phyloP scores from a whole-genome alignment of 2,329 filamentous ascomycete genomes.

The Fusarium chuoi region DNA sequence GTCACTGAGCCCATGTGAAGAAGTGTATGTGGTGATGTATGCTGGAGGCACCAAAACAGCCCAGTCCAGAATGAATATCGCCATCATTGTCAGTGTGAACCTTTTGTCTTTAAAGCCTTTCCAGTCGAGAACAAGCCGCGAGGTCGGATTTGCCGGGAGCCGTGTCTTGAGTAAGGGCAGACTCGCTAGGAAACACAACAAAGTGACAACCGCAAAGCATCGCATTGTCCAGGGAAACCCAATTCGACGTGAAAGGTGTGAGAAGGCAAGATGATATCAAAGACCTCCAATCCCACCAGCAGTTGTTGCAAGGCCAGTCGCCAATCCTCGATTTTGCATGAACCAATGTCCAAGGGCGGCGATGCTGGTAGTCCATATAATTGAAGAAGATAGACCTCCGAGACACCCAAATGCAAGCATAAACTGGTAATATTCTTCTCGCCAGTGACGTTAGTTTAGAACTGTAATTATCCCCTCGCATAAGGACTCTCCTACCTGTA shows the following conservation, averaged over 20 bases:
- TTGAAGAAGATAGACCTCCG: neutral
- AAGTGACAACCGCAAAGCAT: neutral
- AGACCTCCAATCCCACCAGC: neutral
- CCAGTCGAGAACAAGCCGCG: neutral
- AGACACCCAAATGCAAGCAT: neutral
- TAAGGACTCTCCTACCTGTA: neutral
- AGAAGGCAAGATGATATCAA: neutral
- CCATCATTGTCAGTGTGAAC: neutral
- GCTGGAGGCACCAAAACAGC: neutral
- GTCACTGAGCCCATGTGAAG: fast-evolving
- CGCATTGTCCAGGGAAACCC: neutral
- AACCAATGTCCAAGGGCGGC: neutral
- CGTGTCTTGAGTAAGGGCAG: neutral
- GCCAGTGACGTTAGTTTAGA: fast-evolving
- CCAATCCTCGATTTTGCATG: neutral
- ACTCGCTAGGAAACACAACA: neutral
- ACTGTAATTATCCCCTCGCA: fast-evolving
- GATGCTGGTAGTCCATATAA: neutral
- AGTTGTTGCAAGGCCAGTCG: neutral
- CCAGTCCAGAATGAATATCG: neutral
- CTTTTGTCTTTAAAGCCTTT: neutral
- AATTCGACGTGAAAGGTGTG: neutral
- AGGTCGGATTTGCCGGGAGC: neutral
- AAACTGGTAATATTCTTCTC: neutral
- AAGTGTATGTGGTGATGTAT: neutral